Percentiles rank a stretch among this genome's conserved stretches.
Conservation (phyloP, 257 asterid species). For the Nicotiana attenuata region DNA sequence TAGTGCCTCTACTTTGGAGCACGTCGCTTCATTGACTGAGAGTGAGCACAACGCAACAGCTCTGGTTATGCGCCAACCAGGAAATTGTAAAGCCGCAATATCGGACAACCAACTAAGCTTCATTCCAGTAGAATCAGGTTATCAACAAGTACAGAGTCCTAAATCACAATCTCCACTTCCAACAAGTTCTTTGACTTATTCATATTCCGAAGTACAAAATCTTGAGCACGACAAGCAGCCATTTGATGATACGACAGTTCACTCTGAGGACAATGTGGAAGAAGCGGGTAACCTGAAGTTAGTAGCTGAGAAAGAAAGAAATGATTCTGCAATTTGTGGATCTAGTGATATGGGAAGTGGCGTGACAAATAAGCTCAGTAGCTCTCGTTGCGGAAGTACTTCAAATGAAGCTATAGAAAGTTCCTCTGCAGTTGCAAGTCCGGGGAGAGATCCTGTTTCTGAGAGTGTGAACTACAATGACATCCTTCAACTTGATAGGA, state of each 20-base stretch:
- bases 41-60: constrained; percentile 37
- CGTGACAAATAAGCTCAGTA: constrained; percentile 29
- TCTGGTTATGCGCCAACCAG: constrained; percentile 24
- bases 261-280: constrained; percentile 32
- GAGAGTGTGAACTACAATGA: constrained; percentile 30
- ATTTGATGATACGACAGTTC: constrained; percentile 31
- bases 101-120: constrained; percentile 29
- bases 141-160: constrained; percentile 29
- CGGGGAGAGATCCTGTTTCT: constrained; percentile 36
- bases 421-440: constrained; percentile 33
- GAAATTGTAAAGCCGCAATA: constrained; percentile 35
- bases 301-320: background rate
- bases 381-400: constrained; percentile 32
- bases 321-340: background rate
- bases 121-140: constrained; percentile 32
- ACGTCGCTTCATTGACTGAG: constrained; percentile 35
- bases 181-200: constrained; percentile 25
- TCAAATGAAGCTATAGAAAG: constrained; percentile 56
- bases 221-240: constrained; percentile 28
- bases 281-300: background rate
- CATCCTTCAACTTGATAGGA: background rate
- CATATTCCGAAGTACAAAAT: constrained; percentile 24
- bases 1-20: constrained; percentile 13
- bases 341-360: background rate
- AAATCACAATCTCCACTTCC: constrained; percentile 39